Conservation (phyloP, 257 asterid genomes). For the Solanum dulcamara region DNA sequence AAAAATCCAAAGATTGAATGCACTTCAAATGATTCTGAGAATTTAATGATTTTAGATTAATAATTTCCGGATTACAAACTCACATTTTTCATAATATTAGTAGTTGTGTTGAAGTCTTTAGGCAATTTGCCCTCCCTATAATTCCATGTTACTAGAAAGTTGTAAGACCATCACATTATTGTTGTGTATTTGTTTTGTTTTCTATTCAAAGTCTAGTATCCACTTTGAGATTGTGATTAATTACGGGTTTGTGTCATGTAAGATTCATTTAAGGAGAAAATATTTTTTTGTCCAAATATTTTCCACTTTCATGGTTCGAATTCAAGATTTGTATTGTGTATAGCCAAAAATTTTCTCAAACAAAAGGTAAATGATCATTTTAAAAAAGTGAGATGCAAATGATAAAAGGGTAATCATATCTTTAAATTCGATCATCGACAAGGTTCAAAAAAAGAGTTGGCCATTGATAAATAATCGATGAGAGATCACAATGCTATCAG, state of each 20-base stretch:
- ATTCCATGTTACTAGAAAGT: background rate
- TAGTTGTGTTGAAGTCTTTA: background rate
- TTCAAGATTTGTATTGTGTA: too few species aligned
- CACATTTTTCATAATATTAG: background rate
- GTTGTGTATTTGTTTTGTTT: background rate
- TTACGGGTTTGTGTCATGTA: rapidly evolving
- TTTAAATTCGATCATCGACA: too few species aligned
- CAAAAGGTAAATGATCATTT: too few species aligned
- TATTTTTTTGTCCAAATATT: background rate
- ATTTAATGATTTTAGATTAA: background rate
- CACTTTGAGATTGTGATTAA: background rate
- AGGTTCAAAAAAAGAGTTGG: too few species aligned
- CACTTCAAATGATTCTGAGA: background rate
- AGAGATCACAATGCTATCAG: too few species aligned
- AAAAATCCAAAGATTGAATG: background rate
- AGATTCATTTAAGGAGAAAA: background rate
- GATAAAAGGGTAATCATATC: too few species aligned
- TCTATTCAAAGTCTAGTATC: rapidly evolving
- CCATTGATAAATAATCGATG: too few species aligned
- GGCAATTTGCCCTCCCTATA: background rate
- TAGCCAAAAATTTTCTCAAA: too few species aligned
- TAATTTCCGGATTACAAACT: background rate
- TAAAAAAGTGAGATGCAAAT: too few species aligned
- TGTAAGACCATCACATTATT: background rate
- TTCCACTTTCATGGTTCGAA: background rate